Base-by-base conservation (phyloP, 208 protist species). In the Trypanosoma lewisi region DNA sequence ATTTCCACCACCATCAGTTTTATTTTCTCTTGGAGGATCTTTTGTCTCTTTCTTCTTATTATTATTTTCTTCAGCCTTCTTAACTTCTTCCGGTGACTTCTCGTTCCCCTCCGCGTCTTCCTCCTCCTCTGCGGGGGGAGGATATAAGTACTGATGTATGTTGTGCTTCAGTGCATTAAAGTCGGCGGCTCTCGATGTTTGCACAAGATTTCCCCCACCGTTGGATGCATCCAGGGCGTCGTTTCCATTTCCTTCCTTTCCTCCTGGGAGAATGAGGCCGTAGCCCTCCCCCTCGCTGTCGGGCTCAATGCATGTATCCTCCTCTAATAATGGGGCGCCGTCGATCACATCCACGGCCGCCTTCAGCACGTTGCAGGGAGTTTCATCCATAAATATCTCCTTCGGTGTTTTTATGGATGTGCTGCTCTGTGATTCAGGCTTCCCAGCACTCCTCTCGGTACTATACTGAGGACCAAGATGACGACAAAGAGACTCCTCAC, bases 211-310 rank as follows among this genome's bases (percentile, higher is more conserved):
- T n/a, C n/a, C n/a, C n/a, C n/a, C n/a, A n/a, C n/a, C n/a, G n/a
- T n/a, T n/a, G n/a, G n/a, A n/a, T n/a, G n/a, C n/a, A n/a, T n/a
- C n/a, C n/a, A n/a, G n/a, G n/a, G n/a, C n/a, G n/a, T n/a, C n/a
- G n/a, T n/a, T n/a, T n/a, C n/a, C 14, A 30, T 28, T 30, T 8
- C 11, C 7, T 4, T 1, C 41, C 2, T 41, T 1, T 23, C 4
- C 31, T 33, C 78, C 78, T 28, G 77, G 66, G 7, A 95, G 44
- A 55, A 95, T 89, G 51, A 69, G 68, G 17, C 89, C 89, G 68
- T 82, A 91, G 23, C 89, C 89, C 49, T 95, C 89, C 3, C 80
- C 89, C 51, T 95, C 89, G 61, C 89, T 95, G 58, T 95, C 89
- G 14, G 66, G 48, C 45, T 93, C 83, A 7, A 89, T 75, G 42